Evolutionary conservation across 352 stramenopile species (phyloP).

Genomic region (Phytopythium sindhum): DNA sequence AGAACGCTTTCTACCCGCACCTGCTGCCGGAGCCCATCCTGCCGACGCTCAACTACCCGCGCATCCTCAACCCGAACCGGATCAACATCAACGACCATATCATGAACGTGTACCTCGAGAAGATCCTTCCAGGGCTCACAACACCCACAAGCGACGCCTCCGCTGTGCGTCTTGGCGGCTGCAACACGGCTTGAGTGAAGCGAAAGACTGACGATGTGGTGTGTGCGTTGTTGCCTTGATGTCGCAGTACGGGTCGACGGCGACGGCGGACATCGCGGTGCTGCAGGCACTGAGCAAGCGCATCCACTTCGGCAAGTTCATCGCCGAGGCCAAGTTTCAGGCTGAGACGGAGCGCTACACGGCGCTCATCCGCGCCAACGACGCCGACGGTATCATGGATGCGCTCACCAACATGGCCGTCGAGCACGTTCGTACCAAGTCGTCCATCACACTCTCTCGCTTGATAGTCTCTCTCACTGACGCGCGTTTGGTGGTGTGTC

Average conservation of each 20-base stretch:
- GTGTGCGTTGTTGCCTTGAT: neutral
- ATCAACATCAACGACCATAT: conserved; percentile 99
- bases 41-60: conserved; percentile 89
- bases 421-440: conserved; percentile 65
- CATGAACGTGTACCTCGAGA: conserved; percentile 94
- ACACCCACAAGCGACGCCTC: conserved; percentile 87
- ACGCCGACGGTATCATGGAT: conserved; percentile 95
- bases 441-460: conserved; percentile 11
- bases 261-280: conserved; percentile 89
- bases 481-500: neutral
- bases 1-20: conserved; percentile 97
- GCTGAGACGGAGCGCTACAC: conserved; percentile 90
- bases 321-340: conserved; percentile 97
- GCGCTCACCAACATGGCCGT: conserved; percentile 93
- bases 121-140: conserved; percentile 93
- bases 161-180: conserved; percentile 28
- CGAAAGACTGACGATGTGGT: neutral
- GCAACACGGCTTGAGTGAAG: neutral
- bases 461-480: too few relatives aligned
- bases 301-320: conserved; percentile 99
- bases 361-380: conserved; percentile 87
- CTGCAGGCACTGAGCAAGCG: conserved; percentile 95
- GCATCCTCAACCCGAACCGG: conserved; percentile 91
- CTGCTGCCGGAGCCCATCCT: conserved; percentile 91
- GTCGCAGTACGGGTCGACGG: conserved; percentile 71